Evolutionary conservation across 2,329 filamentous ascomycete species (phyloP), one percentile per base, ranked within the genome.

Genomic region (Penicillium sp.): DNA sequence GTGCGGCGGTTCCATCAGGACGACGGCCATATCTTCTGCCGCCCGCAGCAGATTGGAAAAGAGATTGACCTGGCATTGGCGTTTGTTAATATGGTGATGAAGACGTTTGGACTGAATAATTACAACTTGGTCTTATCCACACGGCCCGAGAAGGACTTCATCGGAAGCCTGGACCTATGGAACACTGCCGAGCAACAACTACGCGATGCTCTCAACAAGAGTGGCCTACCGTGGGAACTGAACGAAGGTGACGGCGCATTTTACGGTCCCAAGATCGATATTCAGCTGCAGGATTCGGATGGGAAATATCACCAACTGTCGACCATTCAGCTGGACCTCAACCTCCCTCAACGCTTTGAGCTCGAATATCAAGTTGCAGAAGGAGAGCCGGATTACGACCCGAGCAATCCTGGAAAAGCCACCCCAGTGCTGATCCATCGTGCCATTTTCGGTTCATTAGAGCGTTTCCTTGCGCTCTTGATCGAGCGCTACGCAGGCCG

Each of bases 201-300:
- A 55, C 83, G 79, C 55, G 73, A 80, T 53, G 86, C 87, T 0
- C 73, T 91, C 38, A 78, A 86, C 59, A 79, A 75, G 24, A 85
- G 81, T 14, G 87, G 86, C 9, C 82, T 84, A 64, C 74, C 81
- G 35, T 96, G 90, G 89, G 82, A 81, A 2, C 63, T 93, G 57
- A 93, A 91, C 61, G 82, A 87, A 64, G 90, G 90, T 11, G 91
- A 95, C 59, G 91, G 91, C 14, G 91, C 91, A 3, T 96, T 96
- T 67, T 96, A 96, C 66, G 91, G 91, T 0, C 91, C 91, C 30
- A 96, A 96, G 75, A 96, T 96, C 62, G 91, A 96, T 67, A 89
- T 96, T 46, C 84, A 95, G 40, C 74, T 96, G 47, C 84, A 82
- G 59, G 91, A 95, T 67, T 86, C 87, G 1, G 83, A 90, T 65